Base-by-base conservation (phyloP, 2,329 filamentous ascomycete genomes). In the Diplodia corticola region DNA sequence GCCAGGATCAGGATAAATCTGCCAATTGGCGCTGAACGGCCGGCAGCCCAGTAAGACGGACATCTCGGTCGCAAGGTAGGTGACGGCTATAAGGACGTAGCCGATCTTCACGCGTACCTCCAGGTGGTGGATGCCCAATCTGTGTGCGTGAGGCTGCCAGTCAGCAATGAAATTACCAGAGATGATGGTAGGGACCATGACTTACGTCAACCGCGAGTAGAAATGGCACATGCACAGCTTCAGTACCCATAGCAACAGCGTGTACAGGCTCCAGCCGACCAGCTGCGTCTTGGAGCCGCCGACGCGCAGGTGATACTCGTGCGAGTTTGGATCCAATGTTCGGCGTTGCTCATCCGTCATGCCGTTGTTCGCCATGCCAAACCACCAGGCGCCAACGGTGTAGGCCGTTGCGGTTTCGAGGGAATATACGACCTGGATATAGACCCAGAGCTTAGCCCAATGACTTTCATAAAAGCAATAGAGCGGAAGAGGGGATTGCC, bases 1-100 rank as follows among this genome's bases (percentile, higher is more conserved):
- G 13, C 85, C 84, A 0, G 85, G 85, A 28, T 87, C 73, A 0
- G 85, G 86, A 60, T 81, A 76, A 63, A 88, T 85, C 72, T 87
- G 84, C 84, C 85, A 88, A 70, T 84, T 84, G 50, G 80, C 80
- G 28, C 76, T 69, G 64, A 87, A 80, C 0, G 85, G 85, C 17
- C 78, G 77, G 67, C 85, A 88, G 9, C 80, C 80, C 1, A 83
- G 74, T n/a, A 85, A 78, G 46, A 86, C 79, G 2, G 81, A 81
- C 40, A 83, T 74, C 28, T 85, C 74, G 5, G 81, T 81, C 0
- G 78, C 77, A 24, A 86, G 63, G 68, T 82, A 87, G 2, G 83
- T 85, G 3, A 68, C 69, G 0, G 75, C 75, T 33, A 87, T 79
- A 44, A 86, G 70, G 5, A 70, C 74, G 67, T 85, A 86, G 5